Evolutionary conservation across 805 yeast species (phyloP).

Genomic region (Martiniozyma abietophila): DNA sequence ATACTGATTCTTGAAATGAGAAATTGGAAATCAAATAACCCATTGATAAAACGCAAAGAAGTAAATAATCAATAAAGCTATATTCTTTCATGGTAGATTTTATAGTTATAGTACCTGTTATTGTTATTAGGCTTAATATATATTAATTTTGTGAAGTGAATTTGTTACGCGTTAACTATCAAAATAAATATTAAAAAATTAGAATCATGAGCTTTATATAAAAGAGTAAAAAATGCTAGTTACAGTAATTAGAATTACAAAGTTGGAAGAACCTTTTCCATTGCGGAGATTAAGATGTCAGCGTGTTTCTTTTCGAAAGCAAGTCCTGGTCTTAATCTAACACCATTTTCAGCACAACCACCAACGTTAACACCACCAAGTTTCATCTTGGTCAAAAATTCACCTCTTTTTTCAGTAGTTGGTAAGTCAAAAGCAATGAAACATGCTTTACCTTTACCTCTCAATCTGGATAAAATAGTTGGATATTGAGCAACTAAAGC

Average conservation of each 20-base stretch:
- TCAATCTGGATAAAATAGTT: constrained; percentile 39
- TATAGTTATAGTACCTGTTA: too few species aligned
- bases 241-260: constrained; percentile 11
- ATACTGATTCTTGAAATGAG: constrained; percentile 14
- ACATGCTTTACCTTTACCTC: constrained; percentile 71
- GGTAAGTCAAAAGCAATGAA: constrained; percentile 75
- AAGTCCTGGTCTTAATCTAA: constrained; percentile 74
- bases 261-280: constrained; percentile 29
- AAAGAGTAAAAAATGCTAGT: not conserved
- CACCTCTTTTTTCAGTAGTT: constrained; percentile 45
- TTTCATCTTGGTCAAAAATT: constrained; percentile 52
- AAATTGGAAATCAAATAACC: constrained; percentile 21
- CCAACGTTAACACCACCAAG: constrained; percentile 68
- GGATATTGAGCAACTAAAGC: constrained; percentile 49
- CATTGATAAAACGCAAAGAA: constrained; percentile 18
- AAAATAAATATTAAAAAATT: not conserved
- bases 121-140: too few species aligned
- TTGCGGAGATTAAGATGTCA: constrained; percentile 45
- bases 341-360: constrained; percentile 73
- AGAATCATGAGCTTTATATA: not conserved
- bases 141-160: not conserved
- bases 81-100: constrained; percentile 23
- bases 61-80: constrained; percentile 21
- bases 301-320: constrained; percentile 76
- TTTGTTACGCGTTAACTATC: constrained; percentile 1